Conservation (phyloP, 768 basidiomycete species). For the Collybiopsis luxurians region DNA sequence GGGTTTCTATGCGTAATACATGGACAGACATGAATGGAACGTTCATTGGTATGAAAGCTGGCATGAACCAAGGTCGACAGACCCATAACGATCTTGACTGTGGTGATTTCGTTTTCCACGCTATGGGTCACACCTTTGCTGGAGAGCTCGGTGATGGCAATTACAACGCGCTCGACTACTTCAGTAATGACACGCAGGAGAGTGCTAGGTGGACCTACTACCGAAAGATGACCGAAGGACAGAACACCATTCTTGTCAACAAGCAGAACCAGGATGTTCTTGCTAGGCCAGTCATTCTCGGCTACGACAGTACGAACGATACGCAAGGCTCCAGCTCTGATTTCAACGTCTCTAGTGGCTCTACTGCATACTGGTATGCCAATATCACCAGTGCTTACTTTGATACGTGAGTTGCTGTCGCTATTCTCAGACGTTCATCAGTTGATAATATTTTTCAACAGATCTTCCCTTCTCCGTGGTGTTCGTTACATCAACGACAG, state of each 20-base stretch:
- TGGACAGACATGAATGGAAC: constrained; percentile 88
- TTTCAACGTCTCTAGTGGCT: constrained; percentile 53
- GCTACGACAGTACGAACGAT: constrained; percentile 50
- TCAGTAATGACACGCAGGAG: constrained; percentile 67
- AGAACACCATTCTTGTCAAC: constrained; percentile 87
- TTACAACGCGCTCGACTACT: constrained; percentile 75
- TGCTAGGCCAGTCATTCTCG: constrained; percentile 53
- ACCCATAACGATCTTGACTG: constrained; percentile 94
- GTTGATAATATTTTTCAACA: constrained; percentile 21
- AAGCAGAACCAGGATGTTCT: constrained; percentile 78
- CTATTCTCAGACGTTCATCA: constrained; percentile 24
- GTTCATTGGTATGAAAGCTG: constrained; percentile 89
- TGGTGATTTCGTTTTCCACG: constrained; percentile 95
- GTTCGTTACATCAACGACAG: constrained; percentile 80
- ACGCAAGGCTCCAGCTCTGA: constrained; percentile 86
- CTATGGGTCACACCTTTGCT: constrained; percentile 89
- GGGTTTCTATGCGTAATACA: constrained; percentile 88
- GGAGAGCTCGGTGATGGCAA: constrained; percentile 92
- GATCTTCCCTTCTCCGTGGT: constrained; percentile 78
- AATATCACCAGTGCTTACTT: constrained; percentile 79
- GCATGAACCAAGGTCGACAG: constrained; percentile 77
- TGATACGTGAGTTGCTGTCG: constrained; percentile 68
- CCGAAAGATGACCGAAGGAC: constrained; percentile 95
- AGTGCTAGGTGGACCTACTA: constrained; percentile 87
- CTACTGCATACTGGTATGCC: constrained; percentile 79